Conservation (phyloP, 768 basidiomycete genomes). For the Tulasnella sp. region DNA sequence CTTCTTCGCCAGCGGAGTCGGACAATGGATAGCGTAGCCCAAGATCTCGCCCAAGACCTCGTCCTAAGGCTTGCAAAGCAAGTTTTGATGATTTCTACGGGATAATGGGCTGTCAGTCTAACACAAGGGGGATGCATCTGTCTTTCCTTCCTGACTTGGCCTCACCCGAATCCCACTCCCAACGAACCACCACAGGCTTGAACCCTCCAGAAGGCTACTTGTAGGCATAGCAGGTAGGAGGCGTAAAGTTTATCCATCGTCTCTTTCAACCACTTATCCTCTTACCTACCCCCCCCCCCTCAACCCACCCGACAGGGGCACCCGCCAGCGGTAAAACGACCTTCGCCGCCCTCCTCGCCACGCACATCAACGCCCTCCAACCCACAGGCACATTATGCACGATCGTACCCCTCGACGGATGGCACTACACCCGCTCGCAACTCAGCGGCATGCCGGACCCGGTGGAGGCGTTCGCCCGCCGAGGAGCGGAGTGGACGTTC, state of each 20-base stretch:
- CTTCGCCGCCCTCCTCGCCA: conserved; percentile 47
- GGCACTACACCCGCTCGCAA: conserved; percentile 74
- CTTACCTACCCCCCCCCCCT: background rate
- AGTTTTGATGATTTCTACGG: background rate
- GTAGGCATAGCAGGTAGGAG: conserved; percentile 47
- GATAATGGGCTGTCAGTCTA: background rate
- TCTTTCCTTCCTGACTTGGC: background rate
- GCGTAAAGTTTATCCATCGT: background rate
- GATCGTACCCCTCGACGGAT: conserved; percentile 79
- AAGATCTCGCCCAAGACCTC: conserved; percentile 30
- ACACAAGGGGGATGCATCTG: background rate
- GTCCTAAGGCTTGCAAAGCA: conserved; percentile 25
- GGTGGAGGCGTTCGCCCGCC: conserved; percentile 58
- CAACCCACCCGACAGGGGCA: conserved; percentile 28
- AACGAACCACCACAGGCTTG: background rate
- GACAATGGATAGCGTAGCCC: conserved; percentile 21
- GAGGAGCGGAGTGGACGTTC: conserved; percentile 90
- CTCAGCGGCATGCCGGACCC: conserved; percentile 71
- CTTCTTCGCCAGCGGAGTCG: background rate
- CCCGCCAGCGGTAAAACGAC: conserved; percentile 87
- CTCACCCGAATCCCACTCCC: background rate
- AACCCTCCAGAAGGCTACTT: conserved; percentile 36
- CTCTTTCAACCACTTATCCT: background rate
- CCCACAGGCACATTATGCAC: background rate
- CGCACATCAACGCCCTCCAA: conserved; percentile 34